Evolutionary conservation across 176 grass and related monocot genomes (phyloP), one percentile per base, ranked within the genome.

Genomic region (Phoenix roebelenii): DNA sequence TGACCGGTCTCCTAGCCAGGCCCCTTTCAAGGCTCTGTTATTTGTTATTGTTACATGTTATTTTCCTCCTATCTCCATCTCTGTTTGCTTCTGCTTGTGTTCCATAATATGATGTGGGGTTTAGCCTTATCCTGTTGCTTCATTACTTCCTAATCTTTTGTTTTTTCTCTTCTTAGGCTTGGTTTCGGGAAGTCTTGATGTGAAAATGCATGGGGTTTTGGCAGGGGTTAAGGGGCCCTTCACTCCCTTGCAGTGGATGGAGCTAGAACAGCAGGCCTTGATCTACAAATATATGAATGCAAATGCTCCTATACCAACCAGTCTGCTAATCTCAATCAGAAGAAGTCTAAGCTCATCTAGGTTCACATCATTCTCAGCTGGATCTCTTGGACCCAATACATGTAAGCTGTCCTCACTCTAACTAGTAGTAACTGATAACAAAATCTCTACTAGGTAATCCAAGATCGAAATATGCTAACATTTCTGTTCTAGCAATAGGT

Each of bases 171-270:
- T 61, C 19, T 35, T 32, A 61, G 59, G 29, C 1, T 20, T 61
- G 59, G 9, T 4, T 7, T 44, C 39, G 48, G 18, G 60, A 19
- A 22, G 16, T 14, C 35, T 44, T 9, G 30, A 15, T 48, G 29
- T 48, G 9, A 15, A 10, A 15, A 20, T 73, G 77, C 58, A 76
- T 66, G 61, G 70, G 17, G 56, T 93, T 52, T 52, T 98, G 23
- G 83, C 15, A 7, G 16, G n/a, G 17, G 25, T 16, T 32, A 59
- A 16, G 22, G 60, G 60, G 3, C 12, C 16, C 29, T 62, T 22
- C 60, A 48, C 60, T 44, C 30, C 60, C 30, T 62, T 18, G 22
- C 60, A 62, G 16, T 48, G 29, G 60, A 48, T 62, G n/a, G 60
- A 62, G 16, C 60, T 62, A 0, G 60, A 62, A 19, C n/a, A 49